A percentile compares a stretch with the other conserved stretches of the same genome.
phyloP scores from a whole-genome alignment of 768 basidiomycete species.

The Russula virescens region DNA sequence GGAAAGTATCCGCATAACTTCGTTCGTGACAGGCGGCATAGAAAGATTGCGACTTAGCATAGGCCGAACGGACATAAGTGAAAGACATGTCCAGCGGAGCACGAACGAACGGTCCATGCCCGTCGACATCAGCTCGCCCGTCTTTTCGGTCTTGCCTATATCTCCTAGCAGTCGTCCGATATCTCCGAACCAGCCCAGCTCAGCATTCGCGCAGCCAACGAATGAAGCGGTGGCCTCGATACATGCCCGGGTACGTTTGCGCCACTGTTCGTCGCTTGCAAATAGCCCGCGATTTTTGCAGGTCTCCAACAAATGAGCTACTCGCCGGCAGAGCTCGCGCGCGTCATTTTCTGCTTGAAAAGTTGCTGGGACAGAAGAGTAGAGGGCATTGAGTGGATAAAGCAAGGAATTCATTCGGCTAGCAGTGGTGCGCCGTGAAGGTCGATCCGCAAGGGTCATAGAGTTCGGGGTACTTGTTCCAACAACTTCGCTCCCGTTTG shows the following conservation, averaged over 20 bases:
- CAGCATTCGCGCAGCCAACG: not conserved
- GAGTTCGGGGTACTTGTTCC: too few species aligned
- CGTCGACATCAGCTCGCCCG: not conserved
- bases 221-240: not conserved
- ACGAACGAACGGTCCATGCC: slow-evolving; percentile 7
- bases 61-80: slow-evolving; percentile 2
- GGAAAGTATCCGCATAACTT: not conserved
- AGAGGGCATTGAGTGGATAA: too few species aligned
- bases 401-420: too few species aligned
- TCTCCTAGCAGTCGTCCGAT: not conserved
- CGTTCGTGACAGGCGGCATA: too few species aligned
- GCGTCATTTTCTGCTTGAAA: too few species aligned
- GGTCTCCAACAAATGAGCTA: slow-evolving; percentile 1
- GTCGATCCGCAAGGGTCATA: too few species aligned
- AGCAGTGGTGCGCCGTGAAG: too few species aligned
- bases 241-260: slow-evolving; percentile 13
- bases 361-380: too few species aligned
- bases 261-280: not conserved
- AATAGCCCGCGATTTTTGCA: not conserved
- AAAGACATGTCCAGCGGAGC: slow-evolving; percentile 19
- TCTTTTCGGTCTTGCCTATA: not conserved
- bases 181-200: slow-evolving; percentile 8
- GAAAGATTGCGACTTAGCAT: not conserved
- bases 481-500: too few species aligned
- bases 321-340: slow-evolving; percentile 5